phyloP scores from a whole-genome alignment of 1,139 yeast genomes.

The Pichia sp. region DNA sequence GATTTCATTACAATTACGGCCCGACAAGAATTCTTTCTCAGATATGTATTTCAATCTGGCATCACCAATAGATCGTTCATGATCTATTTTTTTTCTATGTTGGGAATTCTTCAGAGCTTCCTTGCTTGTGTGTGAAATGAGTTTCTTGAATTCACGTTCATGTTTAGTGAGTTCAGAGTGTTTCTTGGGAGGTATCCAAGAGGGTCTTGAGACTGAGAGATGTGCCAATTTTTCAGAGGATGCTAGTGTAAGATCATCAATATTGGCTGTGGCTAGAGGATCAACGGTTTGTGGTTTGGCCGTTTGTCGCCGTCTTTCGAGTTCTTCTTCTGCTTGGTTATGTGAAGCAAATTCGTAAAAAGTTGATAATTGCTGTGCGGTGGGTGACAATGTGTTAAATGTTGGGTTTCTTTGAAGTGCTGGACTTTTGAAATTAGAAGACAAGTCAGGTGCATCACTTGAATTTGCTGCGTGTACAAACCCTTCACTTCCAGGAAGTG shows the following conservation, averaged over 20 bases:
- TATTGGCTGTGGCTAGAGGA: slow-evolving; percentile 19
- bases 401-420: slow-evolving; percentile 29
- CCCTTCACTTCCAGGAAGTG: slow-evolving; percentile 22
- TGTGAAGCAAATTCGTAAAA: slow-evolving; percentile 36
- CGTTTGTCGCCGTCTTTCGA: slow-evolving; percentile 26
- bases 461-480: neutral
- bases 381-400: slow-evolving; percentile 31
- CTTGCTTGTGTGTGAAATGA: slow-evolving; percentile 32
- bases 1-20: slow-evolving; percentile 32
- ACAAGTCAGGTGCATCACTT: neutral
- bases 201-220: slow-evolving; percentile 39
- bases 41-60: slow-evolving; percentile 29
- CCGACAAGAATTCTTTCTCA: slow-evolving; percentile 24
- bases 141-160: slow-evolving; percentile 35
- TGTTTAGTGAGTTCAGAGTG: slow-evolving; percentile 34
- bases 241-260: slow-evolving; percentile 41
- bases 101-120: slow-evolving; percentile 25
- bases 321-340: slow-evolving; percentile 30
- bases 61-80: slow-evolving; percentile 28
- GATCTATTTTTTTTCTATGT: slow-evolving; percentile 26
- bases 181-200: slow-evolving; percentile 45
- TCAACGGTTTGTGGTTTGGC: slow-evolving; percentile 5
- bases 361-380: slow-evolving; percentile 34
- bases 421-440: slow-evolving; percentile 28
- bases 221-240: slow-evolving; percentile 37